Percentiles rank a stretch among this genome's conserved stretches.
Conservation (phyloP, 192 early-diverging fungal genomes). For the Lunasporangiospora selenospora region DNA sequence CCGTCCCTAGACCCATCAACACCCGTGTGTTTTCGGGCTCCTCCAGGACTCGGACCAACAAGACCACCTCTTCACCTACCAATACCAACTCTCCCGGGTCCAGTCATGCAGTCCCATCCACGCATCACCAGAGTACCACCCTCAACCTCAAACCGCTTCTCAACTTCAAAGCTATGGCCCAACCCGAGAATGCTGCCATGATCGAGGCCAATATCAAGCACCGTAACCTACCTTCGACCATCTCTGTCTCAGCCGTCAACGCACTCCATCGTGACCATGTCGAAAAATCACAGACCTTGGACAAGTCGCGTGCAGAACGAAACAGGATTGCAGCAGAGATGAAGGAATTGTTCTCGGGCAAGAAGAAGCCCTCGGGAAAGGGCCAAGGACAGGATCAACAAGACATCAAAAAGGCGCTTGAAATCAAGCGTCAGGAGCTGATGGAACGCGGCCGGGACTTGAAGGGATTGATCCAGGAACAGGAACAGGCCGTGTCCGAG, state of each 20-base stretch:
- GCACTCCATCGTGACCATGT: constrained; percentile 55
- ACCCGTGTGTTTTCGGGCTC: too few relatives aligned
- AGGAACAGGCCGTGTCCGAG: constrained; percentile 51
- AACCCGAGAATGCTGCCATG: constrained; percentile 52
- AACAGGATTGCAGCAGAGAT: constrained; percentile 51
- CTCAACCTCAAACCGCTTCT: constrained; percentile 43
- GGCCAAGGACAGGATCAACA: neutral
- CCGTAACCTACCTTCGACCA: constrained; percentile 61
- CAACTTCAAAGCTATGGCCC: constrained; percentile 66
- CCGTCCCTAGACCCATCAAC: too few relatives aligned
- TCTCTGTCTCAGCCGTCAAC: constrained; percentile 52
- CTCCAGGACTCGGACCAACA: too few relatives aligned
- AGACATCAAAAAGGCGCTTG: constrained; percentile 7
- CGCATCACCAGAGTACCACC: constrained; percentile 9
- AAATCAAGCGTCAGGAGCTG: constrained; percentile 25
- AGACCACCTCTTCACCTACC: too few relatives aligned
- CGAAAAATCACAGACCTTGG: constrained; percentile 51
- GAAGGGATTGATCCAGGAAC: constrained; percentile 65
- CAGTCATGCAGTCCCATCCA: neutral
- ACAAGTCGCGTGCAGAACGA: constrained; percentile 53
- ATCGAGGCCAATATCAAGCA: constrained; percentile 53
- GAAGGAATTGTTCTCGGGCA: constrained; percentile 28
- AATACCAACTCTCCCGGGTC: neutral
- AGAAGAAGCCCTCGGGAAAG: neutral
- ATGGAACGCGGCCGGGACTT: constrained; percentile 58